Percentiles rank a stretch among this genome's conserved stretches.
These are phyloP conservation scores for Tetrahymena elliotti DNA, from an alignment of 73 alveolate genomes.

Conservation along the genomic window DNA sequence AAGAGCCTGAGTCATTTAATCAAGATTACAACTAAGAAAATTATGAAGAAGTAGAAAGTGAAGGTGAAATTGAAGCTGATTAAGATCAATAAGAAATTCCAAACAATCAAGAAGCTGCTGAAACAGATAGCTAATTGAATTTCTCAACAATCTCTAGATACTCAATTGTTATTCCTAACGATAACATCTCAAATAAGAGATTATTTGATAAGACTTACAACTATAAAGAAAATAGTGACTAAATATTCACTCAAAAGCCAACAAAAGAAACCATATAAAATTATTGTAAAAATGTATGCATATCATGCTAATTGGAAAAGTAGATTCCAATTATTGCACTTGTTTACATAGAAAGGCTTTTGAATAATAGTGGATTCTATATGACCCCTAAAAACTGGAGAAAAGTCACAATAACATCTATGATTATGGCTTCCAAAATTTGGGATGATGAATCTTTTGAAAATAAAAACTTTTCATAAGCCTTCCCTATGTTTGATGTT, in stretches of 20 bases:
- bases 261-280: slow-evolving; percentile 68
- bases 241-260: slow-evolving; percentile 28
- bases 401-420: slow-evolving; percentile 81
- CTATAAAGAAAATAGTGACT: background rate
- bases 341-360: slow-evolving; percentile 93
- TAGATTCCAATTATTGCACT: slow-evolving; percentile 87
- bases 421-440: slow-evolving; percentile 92
- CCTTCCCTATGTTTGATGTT: slow-evolving; percentile 82
- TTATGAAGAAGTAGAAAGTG: background rate
- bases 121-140: background rate
- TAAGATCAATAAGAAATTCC: background rate
- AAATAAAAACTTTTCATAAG: slow-evolving; percentile 96
- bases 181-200: background rate
- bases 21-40: background rate
- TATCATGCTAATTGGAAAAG: slow-evolving; percentile 90
- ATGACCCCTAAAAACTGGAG: slow-evolving; percentile 97
- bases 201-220: background rate
- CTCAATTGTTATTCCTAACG: slow-evolving; percentile 13
- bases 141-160: slow-evolving; percentile 14
- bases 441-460: slow-evolving; percentile 99
- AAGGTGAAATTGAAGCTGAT: slow-evolving; percentile 1
- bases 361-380: slow-evolving; percentile 82
- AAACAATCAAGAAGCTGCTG: background rate
- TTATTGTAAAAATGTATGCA: slow-evolving; percentile 85
- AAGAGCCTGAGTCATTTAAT: background rate